Percentiles rank a stretch among this genome's conserved stretches.
These are phyloP conservation scores for Solanum dulcamara DNA, from an alignment of 257 asterid species.

Conservation along the genomic window DNA sequence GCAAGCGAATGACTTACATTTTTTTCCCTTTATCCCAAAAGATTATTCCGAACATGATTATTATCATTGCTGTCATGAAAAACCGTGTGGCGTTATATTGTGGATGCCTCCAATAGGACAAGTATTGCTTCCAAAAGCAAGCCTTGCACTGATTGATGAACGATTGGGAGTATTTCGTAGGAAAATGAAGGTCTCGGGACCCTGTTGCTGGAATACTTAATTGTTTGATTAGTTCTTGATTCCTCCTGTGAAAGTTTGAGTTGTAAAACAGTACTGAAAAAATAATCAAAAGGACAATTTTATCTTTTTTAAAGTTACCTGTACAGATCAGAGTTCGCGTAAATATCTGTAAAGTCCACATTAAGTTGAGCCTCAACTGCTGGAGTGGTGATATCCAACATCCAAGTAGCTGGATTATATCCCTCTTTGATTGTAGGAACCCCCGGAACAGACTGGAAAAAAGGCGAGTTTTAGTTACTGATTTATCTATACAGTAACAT, in stretches of 20 bases:
- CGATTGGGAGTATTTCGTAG: conserved; percentile 47
- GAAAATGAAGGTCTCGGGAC: conserved; percentile 43
- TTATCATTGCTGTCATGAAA: conserved; percentile 45
- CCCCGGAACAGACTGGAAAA: conserved; percentile 55
- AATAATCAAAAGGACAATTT: not conserved
- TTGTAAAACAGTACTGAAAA: not conserved
- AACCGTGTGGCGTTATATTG: conserved; percentile 55
- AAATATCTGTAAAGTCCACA: conserved; percentile 61
- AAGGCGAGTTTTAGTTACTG: not conserved
- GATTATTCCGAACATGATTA: conserved; percentile 55
- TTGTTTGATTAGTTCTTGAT: conserved; percentile 52
- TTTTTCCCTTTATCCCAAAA: conserved; percentile 61
- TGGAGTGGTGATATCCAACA: conserved; percentile 71
- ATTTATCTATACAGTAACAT: not conserved
- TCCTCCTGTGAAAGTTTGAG: conserved; percentile 38
- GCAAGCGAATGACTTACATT: conserved; percentile 26
- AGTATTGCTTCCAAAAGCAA: conserved; percentile 70
- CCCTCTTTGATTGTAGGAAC: conserved; percentile 67
- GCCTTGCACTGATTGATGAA: conserved; percentile 48
- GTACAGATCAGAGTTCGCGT: conserved; percentile 56
- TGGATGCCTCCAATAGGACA: conserved; percentile 76
- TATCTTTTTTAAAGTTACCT: conserved; percentile 22
- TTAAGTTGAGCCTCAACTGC: conserved; percentile 58
- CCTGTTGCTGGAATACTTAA: conserved; percentile 63
- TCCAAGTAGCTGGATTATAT: conserved; percentile 83